Evolutionary conservation across 192 early-diverging fungal genomes (phyloP).

Genomic region (Coemansia sp.): DNA sequence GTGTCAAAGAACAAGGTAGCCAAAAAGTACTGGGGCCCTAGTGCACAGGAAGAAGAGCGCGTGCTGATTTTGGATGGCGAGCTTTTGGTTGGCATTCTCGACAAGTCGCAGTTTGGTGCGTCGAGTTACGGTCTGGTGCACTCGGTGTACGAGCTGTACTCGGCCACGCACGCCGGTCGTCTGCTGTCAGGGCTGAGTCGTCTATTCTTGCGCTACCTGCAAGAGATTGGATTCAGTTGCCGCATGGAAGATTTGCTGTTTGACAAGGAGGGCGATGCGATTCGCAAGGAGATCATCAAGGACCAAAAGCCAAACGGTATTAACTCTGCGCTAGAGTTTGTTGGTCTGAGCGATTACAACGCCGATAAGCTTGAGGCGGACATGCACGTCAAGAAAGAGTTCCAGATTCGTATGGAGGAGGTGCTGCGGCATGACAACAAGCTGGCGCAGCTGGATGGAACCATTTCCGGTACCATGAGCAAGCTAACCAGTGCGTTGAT

Average conservation of each 20-base stretch:
- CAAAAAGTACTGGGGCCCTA: conserved; percentile 79
- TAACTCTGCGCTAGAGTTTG: conserved; percentile 71
- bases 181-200: conserved; percentile 88
- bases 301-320: conserved; percentile 63
- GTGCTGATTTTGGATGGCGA: conserved; percentile 88
- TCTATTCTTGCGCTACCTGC: conserved; percentile 86
- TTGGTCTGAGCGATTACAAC: conserved; percentile 60
- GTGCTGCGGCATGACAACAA: conserved; percentile 83
- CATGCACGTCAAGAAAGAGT: conserved; percentile 55
- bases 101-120: conserved; percentile 97
- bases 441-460: conserved; percentile 83
- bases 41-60: conserved; percentile 72
- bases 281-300: conserved; percentile 72
- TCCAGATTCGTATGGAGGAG: conserved; percentile 74
- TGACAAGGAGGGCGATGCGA: conserved; percentile 74
- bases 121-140: conserved; percentile 91
- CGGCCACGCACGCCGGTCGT: conserved; percentile 81
- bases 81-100: conserved; percentile 88
- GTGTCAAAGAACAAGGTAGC: conserved; percentile 85
- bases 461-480: conserved; percentile 83
- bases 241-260: conserved; percentile 97
- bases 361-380: conserved; percentile 41
- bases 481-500: conserved; percentile 64
- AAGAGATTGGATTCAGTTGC: conserved; percentile 90
- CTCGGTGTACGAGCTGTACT: conserved; percentile 94